Percentiles rank a stretch among this genome's conserved stretches.
phyloP scores from a whole-genome alignment of 1,284 basidiomycete genomes.

The Gymnopus androsaceus region DNA sequence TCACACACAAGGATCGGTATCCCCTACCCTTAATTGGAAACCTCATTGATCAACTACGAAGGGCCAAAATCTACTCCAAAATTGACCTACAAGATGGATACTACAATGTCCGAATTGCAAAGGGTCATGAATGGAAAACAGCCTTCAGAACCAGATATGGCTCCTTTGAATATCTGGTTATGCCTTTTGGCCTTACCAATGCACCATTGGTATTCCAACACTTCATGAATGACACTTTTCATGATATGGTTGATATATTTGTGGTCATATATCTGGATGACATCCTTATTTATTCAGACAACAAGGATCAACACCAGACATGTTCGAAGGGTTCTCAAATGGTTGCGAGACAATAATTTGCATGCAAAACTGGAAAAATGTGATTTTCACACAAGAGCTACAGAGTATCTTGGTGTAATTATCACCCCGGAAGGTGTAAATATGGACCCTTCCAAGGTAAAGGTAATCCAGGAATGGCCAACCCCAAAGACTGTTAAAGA shows the following conservation, averaged over 20 bases:
- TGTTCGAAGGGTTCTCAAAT: too few relatives aligned
- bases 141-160: background rate
- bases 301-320: too few relatives aligned
- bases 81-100: background rate
- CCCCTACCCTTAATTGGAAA: too few relatives aligned
- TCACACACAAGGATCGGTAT: too few relatives aligned
- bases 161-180: background rate
- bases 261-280: too few relatives aligned
- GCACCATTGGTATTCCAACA: constrained; percentile 26
- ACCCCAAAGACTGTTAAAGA: constrained; percentile 9
- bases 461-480: constrained; percentile 13
- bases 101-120: background rate
- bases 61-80: too few relatives aligned
- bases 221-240: too few relatives aligned
- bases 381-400: constrained; percentile 29
- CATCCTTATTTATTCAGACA: too few relatives aligned
- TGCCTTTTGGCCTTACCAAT: background rate
- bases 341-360: too few relatives aligned
- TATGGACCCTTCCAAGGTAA: constrained; percentile 13
- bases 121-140: constrained; percentile 6
- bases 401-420: constrained; percentile 3
- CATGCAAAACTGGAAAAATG: too few relatives aligned
- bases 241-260: too few relatives aligned
- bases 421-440: background rate
- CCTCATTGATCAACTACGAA: background rate